phyloP scores from a whole-genome alignment of 371 early-diverging fungal species.

The Funneliformis caledonium region DNA sequence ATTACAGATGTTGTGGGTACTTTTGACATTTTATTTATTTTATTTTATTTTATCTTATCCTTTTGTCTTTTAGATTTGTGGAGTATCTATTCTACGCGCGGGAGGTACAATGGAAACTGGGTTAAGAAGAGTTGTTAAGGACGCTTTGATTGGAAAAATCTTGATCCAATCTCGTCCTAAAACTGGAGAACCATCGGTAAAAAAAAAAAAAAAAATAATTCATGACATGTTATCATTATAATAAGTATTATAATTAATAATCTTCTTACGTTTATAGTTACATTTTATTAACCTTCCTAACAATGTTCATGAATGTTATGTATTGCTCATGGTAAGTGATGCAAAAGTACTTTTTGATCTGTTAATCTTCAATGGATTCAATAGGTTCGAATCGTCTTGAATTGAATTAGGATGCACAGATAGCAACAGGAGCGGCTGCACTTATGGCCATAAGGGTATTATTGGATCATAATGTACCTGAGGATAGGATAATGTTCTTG shows the following conservation, averaged over 20 bases:
- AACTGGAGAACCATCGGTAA: constrained; percentile 80
- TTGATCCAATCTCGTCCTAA: constrained; percentile 82
- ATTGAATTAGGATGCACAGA: constrained; percentile 67
- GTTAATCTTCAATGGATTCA: not conserved
- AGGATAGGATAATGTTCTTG: constrained; percentile 83
- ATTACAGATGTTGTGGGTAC: not conserved
- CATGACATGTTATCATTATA: not conserved
- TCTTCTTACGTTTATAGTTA: constrained; percentile 49
- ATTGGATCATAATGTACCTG: constrained; percentile 85
- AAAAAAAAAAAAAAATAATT: not conserved
- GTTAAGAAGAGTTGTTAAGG: constrained; percentile 77
- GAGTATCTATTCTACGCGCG: constrained; percentile 85
- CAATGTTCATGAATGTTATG: constrained; percentile 61
- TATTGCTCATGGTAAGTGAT: constrained; percentile 63
- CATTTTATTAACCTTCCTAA: constrained; percentile 80
- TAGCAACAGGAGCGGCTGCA: constrained; percentile 89
- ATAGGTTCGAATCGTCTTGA: constrained; percentile 28
- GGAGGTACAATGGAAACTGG: constrained; percentile 91
- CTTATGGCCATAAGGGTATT: constrained; percentile 92
- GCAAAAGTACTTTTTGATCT: constrained; percentile 34
- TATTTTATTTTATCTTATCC: not conserved
- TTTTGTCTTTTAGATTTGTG: constrained; percentile 59
- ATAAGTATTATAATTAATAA: not conserved
- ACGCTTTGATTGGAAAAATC: constrained; percentile 84
- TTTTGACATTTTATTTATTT: no score